Conservation (phyloP, 164 flowering plant genomes). For the Annona cherimola region DNA sequence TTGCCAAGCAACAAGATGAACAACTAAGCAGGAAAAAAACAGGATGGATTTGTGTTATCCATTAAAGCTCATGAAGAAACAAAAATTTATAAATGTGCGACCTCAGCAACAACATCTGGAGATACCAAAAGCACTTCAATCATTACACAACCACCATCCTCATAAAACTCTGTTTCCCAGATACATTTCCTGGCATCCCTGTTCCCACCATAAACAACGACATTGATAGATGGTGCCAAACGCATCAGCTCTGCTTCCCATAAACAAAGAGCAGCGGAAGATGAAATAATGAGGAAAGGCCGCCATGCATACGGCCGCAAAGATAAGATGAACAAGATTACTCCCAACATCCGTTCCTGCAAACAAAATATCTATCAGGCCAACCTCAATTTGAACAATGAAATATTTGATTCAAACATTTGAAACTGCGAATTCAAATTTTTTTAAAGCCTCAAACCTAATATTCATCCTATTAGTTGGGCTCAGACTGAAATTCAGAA, state of each 20-base stretch:
- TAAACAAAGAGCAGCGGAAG: slow-evolving; percentile 26
- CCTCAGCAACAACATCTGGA: slow-evolving; percentile 53
- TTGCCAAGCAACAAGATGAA: background rate
- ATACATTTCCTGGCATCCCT: slow-evolving; percentile 37
- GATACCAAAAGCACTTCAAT: slow-evolving; percentile 59
- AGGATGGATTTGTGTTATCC: background rate
- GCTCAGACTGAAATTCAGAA: too few relatives aligned
- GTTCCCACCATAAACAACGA: slow-evolving; percentile 50
- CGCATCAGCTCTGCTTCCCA: slow-evolving; percentile 65
- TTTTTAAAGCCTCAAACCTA: too few relatives aligned
- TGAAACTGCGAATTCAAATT: background rate
- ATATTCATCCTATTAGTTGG: too few relatives aligned
- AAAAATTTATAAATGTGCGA: slow-evolving; percentile 10
- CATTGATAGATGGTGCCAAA: slow-evolving; percentile 45
- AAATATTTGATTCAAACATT: background rate
- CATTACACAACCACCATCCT: slow-evolving; percentile 41
- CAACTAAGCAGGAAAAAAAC: background rate
- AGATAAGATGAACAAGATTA: slow-evolving; percentile 41
- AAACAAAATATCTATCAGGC: slow-evolving; percentile 14
- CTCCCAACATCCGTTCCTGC: slow-evolving; percentile 55
- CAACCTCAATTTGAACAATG: background rate
- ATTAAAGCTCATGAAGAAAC: background rate
- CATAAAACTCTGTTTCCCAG: slow-evolving; percentile 47
- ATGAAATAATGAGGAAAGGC: slow-evolving; percentile 64
- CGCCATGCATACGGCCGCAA: slow-evolving; percentile 25